These are phyloP conservation scores for Carex littledalei DNA, from an alignment of 176 grass and related monocot species.

Conservation along the genomic window DNA sequence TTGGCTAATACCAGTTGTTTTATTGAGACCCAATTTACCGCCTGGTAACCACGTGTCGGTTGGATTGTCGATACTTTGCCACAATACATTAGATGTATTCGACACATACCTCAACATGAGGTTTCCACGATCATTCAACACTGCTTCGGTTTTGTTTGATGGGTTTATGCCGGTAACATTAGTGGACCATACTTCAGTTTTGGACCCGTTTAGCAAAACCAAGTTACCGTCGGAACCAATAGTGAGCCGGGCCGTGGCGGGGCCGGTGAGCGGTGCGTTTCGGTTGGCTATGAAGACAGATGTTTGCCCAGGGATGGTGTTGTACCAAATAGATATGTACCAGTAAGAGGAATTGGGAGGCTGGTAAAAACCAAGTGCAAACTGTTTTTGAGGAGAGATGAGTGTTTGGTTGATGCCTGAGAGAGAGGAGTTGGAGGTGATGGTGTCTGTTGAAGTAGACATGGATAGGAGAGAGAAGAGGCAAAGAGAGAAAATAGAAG, in stretches of 20 bases:
- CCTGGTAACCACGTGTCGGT: constrained; percentile 69
- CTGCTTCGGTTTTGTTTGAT: constrained; percentile 40
- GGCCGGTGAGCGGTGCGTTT: constrained; percentile 33
- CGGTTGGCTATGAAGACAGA: constrained; percentile 57
- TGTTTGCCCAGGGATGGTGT: constrained; percentile 26
- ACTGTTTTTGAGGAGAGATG: constrained; percentile 41
- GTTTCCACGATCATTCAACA: constrained; percentile 49
- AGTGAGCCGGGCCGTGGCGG: constrained; percentile 27
- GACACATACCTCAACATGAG: constrained; percentile 49
- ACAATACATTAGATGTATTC: constrained; percentile 44
- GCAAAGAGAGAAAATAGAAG: constrained; percentile 26
- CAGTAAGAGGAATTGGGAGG: constrained; percentile 30
- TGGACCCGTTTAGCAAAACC: constrained; percentile 53
- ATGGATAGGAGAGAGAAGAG: constrained; percentile 28
- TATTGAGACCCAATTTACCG: constrained; percentile 61
- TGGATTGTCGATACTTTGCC: constrained; percentile 74
- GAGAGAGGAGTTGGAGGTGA: constrained; percentile 47
- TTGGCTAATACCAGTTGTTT: constrained; percentile 45
- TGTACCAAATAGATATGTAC: constrained; percentile 97
- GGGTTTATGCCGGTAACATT: constrained; percentile 25
- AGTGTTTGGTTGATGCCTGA: constrained; percentile 41
- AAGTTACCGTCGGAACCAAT: constrained; percentile 65
- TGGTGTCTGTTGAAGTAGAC: constrained; percentile 43
- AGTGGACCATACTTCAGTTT: constrained; percentile 54
- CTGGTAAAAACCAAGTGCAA: constrained; percentile 65